Conservation (phyloP, 768 basidiomycete genomes). For the Naganishia vaughanmartiniae region DNA sequence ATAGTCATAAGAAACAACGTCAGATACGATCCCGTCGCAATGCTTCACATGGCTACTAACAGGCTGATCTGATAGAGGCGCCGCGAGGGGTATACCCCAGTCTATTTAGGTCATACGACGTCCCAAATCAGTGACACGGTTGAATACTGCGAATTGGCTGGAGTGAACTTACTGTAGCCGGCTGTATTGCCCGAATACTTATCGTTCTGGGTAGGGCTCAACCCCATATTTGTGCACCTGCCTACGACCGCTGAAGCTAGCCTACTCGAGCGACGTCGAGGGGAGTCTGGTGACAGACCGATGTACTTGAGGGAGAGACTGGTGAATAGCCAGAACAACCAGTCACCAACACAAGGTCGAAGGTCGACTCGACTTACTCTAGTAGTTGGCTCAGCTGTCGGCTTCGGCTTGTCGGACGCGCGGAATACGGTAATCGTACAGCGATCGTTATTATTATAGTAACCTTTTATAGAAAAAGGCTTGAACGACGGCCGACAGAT, state of each 20-base stretch:
- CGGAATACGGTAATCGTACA: too few species aligned
- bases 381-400: too few species aligned
- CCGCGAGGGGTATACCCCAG: background rate
- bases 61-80: background rate
- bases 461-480: too few species aligned
- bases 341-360: too few species aligned
- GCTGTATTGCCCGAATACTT: slow-evolving; percentile 4
- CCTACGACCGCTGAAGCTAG: background rate
- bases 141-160: background rate
- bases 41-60: background rate
- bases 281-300: background rate
- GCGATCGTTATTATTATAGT: too few species aligned
- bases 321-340: background rate
- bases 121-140: background rate
- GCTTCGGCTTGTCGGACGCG: too few species aligned
- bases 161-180: background rate
- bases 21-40: background rate
- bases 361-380: too few species aligned
- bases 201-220: slow-evolving; percentile 9
- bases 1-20: background rate
- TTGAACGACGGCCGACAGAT: too few species aligned
- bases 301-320: background rate
- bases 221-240: background rate
- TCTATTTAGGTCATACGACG: background rate
- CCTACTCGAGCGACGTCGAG: background rate